These are phyloP conservation scores for Persicaria tinctoria DNA, from an alignment of 148 eudicot genomes.

Conservation along the genomic window DNA sequence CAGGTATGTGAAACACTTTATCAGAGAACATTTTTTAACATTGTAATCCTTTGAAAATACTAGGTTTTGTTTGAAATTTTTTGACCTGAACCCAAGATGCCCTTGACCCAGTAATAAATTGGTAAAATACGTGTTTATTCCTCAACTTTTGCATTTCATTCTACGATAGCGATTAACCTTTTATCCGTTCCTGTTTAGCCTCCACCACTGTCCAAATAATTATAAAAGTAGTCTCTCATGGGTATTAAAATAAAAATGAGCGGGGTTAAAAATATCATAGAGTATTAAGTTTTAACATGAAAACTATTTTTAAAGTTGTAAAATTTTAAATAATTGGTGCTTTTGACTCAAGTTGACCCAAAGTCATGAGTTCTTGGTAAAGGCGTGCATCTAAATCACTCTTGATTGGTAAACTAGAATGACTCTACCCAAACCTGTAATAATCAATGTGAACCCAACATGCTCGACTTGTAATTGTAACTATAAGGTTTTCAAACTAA, in stretches of 20 bases:
- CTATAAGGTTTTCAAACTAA: neutral
- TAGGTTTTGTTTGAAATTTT: neutral
- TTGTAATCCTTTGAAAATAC: neutral
- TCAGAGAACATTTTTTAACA: neutral
- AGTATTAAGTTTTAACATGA: too few species aligned
- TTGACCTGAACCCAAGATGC: neutral
- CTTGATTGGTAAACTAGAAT: neutral
- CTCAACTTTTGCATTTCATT: too few species aligned
- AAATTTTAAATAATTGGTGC: neutral
- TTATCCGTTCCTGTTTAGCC: too few species aligned
- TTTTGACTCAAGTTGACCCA: neutral
- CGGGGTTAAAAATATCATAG: too few species aligned
- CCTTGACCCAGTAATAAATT: neutral
- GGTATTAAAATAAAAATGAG: too few species aligned
- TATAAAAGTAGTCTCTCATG: too few species aligned
- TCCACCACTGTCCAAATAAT: too few species aligned
- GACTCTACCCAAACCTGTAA: neutral
- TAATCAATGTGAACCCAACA: neutral
- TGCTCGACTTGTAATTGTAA: neutral
- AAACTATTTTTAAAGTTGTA: too few species aligned
- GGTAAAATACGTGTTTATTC: too few species aligned
- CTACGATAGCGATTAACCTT: too few species aligned
- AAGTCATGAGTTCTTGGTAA: neutral
- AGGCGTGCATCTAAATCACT: neutral
- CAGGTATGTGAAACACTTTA: conserved; percentile 37